These are phyloP conservation scores for Neurospora sp. DNA, from an alignment of 495 filamentous ascomycete species.

Conservation along the genomic window DNA sequence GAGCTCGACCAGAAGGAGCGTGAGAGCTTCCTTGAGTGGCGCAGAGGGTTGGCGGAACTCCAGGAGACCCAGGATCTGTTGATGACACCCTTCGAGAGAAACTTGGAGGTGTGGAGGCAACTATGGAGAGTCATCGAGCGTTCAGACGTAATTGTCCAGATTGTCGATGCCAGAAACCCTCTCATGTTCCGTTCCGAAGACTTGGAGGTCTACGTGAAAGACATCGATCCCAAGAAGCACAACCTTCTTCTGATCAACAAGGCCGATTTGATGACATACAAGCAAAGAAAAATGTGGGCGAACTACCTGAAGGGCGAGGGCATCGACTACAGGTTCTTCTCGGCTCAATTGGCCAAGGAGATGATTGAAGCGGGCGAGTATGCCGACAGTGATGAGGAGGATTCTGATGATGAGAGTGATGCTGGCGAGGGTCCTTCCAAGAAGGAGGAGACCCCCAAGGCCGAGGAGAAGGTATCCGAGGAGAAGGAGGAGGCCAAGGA, in stretches of 20 bases:
- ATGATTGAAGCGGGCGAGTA: slow-evolving; percentile 58
- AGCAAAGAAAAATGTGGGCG: slow-evolving; percentile 79
- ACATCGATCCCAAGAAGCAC: slow-evolving; percentile 76
- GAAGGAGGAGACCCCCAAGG: slow-evolving; percentile 11
- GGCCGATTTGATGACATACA: slow-evolving; percentile 94
- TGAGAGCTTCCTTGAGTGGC: slow-evolving; percentile 76
- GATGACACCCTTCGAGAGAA: slow-evolving; percentile 98
- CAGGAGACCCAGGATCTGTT: slow-evolving; percentile 87
- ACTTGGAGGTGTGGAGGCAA: slow-evolving; percentile 97
- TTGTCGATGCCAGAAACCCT: slow-evolving; percentile 95
- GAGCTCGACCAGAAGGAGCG: slow-evolving; percentile 73
- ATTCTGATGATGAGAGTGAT: slow-evolving; percentile 9
- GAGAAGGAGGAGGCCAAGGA: slow-evolving; percentile 25
- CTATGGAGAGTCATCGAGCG: slow-evolving; percentile 97
- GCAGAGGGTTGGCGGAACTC: slow-evolving; percentile 80
- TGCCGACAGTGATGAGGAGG: slow-evolving; percentile 32
- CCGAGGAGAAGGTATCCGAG: slow-evolving; percentile 35
- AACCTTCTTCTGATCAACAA: slow-evolving; percentile 96
- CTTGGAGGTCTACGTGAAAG: slow-evolving; percentile 86
- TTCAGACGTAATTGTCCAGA: slow-evolving; percentile 92
- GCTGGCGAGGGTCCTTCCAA: slow-evolving; percentile 21
- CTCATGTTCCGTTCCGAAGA: slow-evolving; percentile 90
- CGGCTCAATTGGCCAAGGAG: slow-evolving; percentile 82
- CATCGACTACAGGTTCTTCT: slow-evolving; percentile 93
- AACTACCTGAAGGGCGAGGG: slow-evolving; percentile 71